Evolutionary conservation across 1,284 basidiomycete species (phyloP).

Genomic region (Melampsora larici-populina): DNA sequence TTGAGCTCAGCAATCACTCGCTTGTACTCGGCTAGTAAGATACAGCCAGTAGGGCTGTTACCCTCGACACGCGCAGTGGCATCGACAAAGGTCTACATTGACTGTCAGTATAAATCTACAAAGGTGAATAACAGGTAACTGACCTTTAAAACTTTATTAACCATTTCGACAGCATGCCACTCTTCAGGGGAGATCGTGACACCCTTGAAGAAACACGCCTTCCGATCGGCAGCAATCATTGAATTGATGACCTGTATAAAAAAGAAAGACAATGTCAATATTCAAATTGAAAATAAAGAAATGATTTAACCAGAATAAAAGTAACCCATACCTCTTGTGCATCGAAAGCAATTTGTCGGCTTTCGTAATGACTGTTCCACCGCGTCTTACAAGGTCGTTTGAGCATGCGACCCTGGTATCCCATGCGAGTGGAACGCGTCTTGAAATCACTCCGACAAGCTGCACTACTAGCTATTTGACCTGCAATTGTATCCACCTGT

Average conservation of each 20-base stretch:
- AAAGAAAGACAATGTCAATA: neutral
- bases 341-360: neutral
- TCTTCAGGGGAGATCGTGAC: neutral
- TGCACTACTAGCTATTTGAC: neutral
- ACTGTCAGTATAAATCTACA: neutral
- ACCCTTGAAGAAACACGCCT: too few species aligned
- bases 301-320: neutral
- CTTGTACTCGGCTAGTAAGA: neutral
- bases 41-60: neutral
- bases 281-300: neutral
- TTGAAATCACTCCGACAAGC: neutral
- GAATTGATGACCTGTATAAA: neutral
- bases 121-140: neutral
- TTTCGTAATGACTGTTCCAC: neutral
- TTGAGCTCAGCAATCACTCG: too few species aligned
- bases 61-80: neutral
- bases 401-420: neutral
- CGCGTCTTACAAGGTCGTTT: neutral
- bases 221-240: neutral
- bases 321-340: neutral
- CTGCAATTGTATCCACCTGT: neutral
- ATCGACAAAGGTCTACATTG: neutral
- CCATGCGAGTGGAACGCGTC: neutral
- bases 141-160: neutral
- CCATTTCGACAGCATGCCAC: neutral